Evolutionary conservation across 768 basidiomycete genomes (phyloP).

Genomic region (Pluteus cervinus): DNA sequence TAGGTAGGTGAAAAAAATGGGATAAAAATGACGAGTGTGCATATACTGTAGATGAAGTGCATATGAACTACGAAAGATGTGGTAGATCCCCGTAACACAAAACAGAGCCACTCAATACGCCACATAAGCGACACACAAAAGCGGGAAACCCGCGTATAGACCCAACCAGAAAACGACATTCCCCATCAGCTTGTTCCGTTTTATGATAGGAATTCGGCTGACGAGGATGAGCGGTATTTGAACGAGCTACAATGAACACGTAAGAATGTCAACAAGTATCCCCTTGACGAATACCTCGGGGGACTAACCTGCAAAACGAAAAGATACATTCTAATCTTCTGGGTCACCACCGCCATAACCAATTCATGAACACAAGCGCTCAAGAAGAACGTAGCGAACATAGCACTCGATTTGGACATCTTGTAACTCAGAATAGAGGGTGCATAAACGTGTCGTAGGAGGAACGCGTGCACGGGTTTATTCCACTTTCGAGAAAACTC

Average conservation of each 20-base stretch:
- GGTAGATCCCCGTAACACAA: not conserved
- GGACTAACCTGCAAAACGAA: conserved; percentile 62
- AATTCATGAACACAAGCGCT: conserved; percentile 90
- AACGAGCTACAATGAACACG: conserved; percentile 49
- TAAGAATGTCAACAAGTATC: too few species aligned
- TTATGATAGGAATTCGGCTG: conserved; percentile 70
- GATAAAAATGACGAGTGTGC: not conserved
- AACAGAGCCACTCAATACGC: conserved; percentile 25
- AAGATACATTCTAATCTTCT: conserved; percentile 90
- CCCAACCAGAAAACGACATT: conserved; percentile 93
- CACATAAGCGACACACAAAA: conserved; percentile 74
- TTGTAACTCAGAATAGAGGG: conserved; percentile 75
- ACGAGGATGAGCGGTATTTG: conserved; percentile 90
- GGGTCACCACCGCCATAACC: conserved; percentile 93
- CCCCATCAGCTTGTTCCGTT: conserved; percentile 75
- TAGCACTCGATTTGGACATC: conserved; percentile 73
- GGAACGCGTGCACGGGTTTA: conserved; percentile 90
- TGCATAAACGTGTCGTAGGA: conserved; percentile 93
- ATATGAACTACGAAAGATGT: not conserved
- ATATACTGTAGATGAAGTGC: not conserved
- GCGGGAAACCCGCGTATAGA: conserved; percentile 86
- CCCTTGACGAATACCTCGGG: not conserved
- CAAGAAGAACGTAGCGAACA: conserved; percentile 88
- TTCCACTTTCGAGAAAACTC: conserved; percentile 99
- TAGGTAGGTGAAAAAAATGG: not conserved